Evolutionary conservation across 1,284 basidiomycete genomes (phyloP).

Genomic region (Termitomyces sp.): DNA sequence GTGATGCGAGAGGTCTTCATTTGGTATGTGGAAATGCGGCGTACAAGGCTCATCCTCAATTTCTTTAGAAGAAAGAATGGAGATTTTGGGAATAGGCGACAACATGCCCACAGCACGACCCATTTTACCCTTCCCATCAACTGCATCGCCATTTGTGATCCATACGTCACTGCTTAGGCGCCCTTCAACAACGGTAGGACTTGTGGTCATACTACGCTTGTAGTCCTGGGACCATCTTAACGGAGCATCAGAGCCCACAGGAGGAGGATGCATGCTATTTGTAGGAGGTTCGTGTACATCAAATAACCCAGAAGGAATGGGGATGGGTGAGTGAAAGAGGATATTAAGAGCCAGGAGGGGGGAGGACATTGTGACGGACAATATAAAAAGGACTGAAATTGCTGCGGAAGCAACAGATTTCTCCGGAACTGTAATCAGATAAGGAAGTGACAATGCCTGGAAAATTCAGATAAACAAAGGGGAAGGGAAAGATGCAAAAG

Average conservation of each 20-base stretch:
- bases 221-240: constrained; percentile 49
- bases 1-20: constrained; percentile 38
- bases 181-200: constrained; percentile 61
- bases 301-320: constrained; percentile 61
- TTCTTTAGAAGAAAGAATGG: constrained; percentile 55
- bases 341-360: constrained; percentile 60
- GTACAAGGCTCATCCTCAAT: constrained; percentile 32
- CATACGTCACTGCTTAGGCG: constrained; percentile 68
- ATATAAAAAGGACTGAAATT: constrained; percentile 45
- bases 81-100: constrained; percentile 55
- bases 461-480: constrained; percentile 11
- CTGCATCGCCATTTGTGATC: constrained; percentile 61
- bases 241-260: constrained; percentile 31
- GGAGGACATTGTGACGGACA: constrained; percentile 62
- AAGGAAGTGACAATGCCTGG: constrained; percentile 56
- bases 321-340: constrained; percentile 53
- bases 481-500: background rate
- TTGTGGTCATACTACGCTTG: constrained; percentile 58
- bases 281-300: constrained; percentile 46
- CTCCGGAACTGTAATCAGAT: constrained; percentile 45
- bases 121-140: constrained; percentile 56
- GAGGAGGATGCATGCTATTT: constrained; percentile 36
- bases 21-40: constrained; percentile 45
- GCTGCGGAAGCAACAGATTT: constrained; percentile 32
- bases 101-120: constrained; percentile 57